These are phyloP conservation scores for Yarrowia keelungensis DNA, from an alignment of 805 yeast genomes.

Conservation along the genomic window DNA sequence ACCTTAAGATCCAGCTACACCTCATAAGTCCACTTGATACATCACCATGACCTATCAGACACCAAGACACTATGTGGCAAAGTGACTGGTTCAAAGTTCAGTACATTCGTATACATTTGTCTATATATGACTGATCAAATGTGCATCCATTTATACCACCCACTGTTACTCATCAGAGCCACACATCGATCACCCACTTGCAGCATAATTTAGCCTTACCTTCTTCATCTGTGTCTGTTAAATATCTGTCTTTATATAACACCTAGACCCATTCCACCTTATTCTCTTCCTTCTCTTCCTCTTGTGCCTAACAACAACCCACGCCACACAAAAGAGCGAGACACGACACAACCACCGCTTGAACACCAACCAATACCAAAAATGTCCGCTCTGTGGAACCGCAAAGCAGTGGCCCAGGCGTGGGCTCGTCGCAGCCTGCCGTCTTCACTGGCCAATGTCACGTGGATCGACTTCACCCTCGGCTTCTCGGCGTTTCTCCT, in stretches of 20 bases:
- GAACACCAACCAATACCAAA: neutral
- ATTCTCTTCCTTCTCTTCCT: neutral
- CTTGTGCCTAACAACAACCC: neutral
- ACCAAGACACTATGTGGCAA: no score
- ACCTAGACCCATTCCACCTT: neutral
- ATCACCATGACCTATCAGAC: no score
- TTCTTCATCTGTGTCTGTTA: slow-evolving; percentile 1
- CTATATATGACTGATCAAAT: no score
- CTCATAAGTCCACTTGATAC: no score
- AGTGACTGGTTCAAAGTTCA: no score
- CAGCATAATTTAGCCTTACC: slow-evolving; percentile 1
- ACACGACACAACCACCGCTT: no score
- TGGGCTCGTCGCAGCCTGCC: slow-evolving; percentile 15
- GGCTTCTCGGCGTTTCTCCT: slow-evolving; percentile 31
- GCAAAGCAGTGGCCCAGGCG: slow-evolving; percentile 19
- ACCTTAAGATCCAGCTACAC: no score
- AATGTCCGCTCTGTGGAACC: slow-evolving; percentile 19
- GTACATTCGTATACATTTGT: no score
- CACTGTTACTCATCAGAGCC: no score
- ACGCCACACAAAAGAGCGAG: neutral
- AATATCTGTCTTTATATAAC: neutral
- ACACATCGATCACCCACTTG: neutral
- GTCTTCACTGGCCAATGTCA: slow-evolving; percentile 14
- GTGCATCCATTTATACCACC: no score
- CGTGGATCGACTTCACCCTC: slow-evolving; percentile 32